These are phyloP conservation scores for Oidiodendron maius DNA, from an alignment of 495 filamentous ascomycete species.

Conservation along the genomic window DNA sequence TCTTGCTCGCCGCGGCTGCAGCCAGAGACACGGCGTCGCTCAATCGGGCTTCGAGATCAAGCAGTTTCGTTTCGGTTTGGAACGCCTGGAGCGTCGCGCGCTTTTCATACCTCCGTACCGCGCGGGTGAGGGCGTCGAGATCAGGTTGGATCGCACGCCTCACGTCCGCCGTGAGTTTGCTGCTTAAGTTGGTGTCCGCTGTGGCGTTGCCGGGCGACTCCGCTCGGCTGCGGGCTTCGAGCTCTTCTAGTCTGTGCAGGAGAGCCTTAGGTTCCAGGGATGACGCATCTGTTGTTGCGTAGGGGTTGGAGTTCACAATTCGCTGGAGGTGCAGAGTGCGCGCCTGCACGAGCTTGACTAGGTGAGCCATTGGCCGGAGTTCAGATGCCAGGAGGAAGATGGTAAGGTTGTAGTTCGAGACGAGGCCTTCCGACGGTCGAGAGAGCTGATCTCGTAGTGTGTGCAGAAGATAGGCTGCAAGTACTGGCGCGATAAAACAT, in stretches of 20 bases:
- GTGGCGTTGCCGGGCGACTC: slow-evolving; percentile 9
- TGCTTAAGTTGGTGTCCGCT: slow-evolving; percentile 17
- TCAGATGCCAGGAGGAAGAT: slow-evolving; percentile 89
- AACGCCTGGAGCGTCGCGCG: slow-evolving; percentile 63
- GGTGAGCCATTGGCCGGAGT: slow-evolving; percentile 70
- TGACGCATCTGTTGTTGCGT: slow-evolving; percentile 31
- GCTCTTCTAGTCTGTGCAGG: slow-evolving; percentile 55
- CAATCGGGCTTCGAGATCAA: slow-evolving; percentile 60
- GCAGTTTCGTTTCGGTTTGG: slow-evolving; percentile 70
- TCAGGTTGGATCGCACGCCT: slow-evolving; percentile 67
- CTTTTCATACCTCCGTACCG: slow-evolving; percentile 92
- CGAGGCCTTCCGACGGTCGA: slow-evolving; percentile 74
- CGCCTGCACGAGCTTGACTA: slow-evolving; percentile 71
- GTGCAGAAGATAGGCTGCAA: slow-evolving; percentile 77
- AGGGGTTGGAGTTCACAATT: slow-evolving; percentile 50
- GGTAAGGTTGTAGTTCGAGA: slow-evolving; percentile 90
- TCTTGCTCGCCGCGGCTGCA: slow-evolving; percentile 62
- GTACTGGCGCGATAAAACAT: slow-evolving; percentile 74
- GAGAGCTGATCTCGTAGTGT: slow-evolving; percentile 68
- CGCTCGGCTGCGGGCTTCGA: slow-evolving; percentile 56
- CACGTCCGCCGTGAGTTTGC: slow-evolving; percentile 50
- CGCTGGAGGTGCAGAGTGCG: slow-evolving; percentile 82
- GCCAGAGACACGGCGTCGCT: slow-evolving; percentile 75
- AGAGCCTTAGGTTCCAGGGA: slow-evolving; percentile 52
- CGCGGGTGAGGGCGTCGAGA: slow-evolving; percentile 82